phyloP scores from a whole-genome alignment of 1,284 basidiomycete species.

The Apiotrichum domesticum region DNA sequence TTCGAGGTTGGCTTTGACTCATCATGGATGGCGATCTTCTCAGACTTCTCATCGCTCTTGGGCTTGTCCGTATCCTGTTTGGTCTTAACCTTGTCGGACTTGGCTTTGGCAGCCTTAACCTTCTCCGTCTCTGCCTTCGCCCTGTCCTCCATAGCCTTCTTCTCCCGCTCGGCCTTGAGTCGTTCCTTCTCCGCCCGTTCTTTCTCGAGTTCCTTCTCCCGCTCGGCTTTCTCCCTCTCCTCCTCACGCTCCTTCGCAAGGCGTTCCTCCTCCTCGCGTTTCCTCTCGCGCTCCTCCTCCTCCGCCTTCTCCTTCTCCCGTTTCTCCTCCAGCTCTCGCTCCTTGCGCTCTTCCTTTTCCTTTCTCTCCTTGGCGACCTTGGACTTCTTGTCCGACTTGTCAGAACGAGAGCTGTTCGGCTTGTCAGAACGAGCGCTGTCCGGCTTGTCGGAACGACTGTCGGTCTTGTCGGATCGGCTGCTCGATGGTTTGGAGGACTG shows the following conservation, averaged over 20 bases:
- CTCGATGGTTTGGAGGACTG: neutral
- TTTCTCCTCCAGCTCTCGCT: constrained; percentile 5
- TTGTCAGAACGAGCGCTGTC: neutral
- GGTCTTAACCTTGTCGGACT: neutral
- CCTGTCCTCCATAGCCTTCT: neutral
- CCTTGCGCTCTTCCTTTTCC: constrained; percentile 1
- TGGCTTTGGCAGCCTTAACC: neutral
- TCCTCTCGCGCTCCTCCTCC: neutral
- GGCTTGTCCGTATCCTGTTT: neutral
- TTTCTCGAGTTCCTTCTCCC: neutral
- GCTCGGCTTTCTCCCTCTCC: constrained; percentile 5
- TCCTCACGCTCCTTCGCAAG: constrained; percentile 4
- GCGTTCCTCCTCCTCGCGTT: constrained; percentile 4
- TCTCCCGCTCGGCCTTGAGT: neutral
- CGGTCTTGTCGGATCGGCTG: neutral
- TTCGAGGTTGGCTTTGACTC: neutral
- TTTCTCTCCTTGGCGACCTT: neutral
- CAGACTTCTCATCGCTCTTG: neutral
- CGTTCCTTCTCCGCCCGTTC: neutral
- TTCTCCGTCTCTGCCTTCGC: neutral
- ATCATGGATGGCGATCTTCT: neutral
- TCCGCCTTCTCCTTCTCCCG: constrained; percentile 12
- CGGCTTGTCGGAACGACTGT: neutral
- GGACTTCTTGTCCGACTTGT: constrained; percentile 1
- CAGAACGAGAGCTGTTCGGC: neutral